Evolutionary conservation across 1,284 basidiomycete species (phyloP).

Genomic region (Rhodotorula sp.): DNA sequence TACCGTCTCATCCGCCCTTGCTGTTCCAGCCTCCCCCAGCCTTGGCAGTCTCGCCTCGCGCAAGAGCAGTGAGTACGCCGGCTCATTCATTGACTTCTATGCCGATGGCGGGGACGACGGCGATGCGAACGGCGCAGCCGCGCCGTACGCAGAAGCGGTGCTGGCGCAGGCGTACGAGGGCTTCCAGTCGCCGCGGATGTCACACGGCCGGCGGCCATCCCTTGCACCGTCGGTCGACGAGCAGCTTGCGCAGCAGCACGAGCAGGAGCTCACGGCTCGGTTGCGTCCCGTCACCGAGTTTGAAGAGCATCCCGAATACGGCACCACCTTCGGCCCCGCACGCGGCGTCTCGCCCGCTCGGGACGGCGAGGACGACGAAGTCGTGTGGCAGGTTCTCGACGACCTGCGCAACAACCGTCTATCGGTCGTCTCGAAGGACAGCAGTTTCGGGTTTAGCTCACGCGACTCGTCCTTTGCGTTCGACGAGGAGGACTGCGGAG

Average conservation of each 20-base stretch:
- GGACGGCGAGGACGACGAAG: constrained; percentile 9
- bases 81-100: constrained; percentile 37
- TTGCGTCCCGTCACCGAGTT: constrained; percentile 15
- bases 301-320: constrained; percentile 13
- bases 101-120: constrained; percentile 16
- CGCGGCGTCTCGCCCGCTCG: not conserved
- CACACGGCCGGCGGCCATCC: not conserved
- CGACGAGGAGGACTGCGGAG: constrained; percentile 48
- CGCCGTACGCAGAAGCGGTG: not conserved
- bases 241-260: constrained; percentile 12
- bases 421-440: constrained; percentile 18
- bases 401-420: constrained; percentile 30
- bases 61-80: constrained; percentile 31
- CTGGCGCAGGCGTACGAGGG: not conserved
- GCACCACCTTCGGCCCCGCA: not conserved
- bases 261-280: constrained; percentile 7
- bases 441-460: constrained; percentile 25
- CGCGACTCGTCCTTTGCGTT: constrained; percentile 56
- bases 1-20: not conserved
- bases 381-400: constrained; percentile 35
- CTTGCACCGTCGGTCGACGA: constrained; percentile 8
- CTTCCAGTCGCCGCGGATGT: not conserved
- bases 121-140: not conserved
- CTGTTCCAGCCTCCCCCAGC: constrained; percentile 25
- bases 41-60: constrained; percentile 16